Conservation (phyloP, 23 red algal genomes). For the Chondrus crispus region DNA sequence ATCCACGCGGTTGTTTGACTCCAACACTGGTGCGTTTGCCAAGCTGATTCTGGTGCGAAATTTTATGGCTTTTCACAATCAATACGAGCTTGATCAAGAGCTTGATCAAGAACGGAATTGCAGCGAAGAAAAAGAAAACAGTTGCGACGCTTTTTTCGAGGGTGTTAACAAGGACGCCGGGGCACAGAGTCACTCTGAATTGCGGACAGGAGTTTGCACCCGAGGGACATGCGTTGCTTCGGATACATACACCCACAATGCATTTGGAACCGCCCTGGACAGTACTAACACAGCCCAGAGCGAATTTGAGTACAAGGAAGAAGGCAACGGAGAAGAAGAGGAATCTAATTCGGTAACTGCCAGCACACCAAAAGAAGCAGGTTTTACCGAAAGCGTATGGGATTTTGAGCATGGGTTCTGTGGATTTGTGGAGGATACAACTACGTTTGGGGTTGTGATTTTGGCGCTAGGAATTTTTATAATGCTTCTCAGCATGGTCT, state of each 20-base stretch:
- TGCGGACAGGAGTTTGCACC: conserved; percentile 6
- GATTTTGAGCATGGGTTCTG: conserved; percentile 58
- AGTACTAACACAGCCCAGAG: neutral
- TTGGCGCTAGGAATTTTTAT: conserved; percentile 45
- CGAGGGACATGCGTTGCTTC: conserved; percentile 34
- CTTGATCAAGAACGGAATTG: neutral
- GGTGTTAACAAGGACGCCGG: neutral
- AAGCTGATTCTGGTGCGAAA: conserved; percentile 39
- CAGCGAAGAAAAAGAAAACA: neutral
- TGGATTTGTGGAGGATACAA: conserved; percentile 49
- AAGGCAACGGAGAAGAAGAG: neutral
- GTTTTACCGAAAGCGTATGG: conserved; percentile 68
- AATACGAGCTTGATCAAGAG: no score
- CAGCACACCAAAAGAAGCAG: neutral
- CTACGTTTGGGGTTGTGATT: conserved; percentile 21
- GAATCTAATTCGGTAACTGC: neutral
- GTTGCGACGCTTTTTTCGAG: neutral
- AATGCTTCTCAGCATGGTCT: conserved; percentile 13
- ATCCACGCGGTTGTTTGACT: neutral
- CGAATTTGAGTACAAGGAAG: neutral
- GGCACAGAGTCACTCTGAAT: neutral
- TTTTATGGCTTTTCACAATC: conserved; percentile 60
- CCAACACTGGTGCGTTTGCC: neutral
- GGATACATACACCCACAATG: conserved; percentile 59
- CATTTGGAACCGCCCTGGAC: conserved; percentile 44